These are phyloP conservation scores for Pyrenophora graminea DNA, from an alignment of 2,329 filamentous ascomycete genomes.

Conservation along the genomic window DNA sequence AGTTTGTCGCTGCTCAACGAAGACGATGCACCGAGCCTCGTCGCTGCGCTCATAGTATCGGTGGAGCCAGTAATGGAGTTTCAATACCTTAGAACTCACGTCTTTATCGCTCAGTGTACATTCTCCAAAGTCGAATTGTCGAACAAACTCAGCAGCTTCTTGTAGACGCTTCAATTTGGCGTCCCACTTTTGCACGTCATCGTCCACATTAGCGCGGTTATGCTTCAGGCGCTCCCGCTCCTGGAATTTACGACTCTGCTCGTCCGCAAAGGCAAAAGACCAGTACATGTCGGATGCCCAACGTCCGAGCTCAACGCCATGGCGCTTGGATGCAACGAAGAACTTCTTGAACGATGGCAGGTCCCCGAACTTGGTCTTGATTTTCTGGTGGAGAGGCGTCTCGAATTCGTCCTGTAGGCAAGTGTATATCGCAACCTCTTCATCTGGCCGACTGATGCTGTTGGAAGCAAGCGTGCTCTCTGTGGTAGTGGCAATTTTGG, in stretches of 20 bases:
- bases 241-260: conserved; percentile 65
- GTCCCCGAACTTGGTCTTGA: conserved; percentile 60
- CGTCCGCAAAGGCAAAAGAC: conserved; percentile 69
- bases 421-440: conserved; percentile 63
- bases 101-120: conserved; percentile 45
- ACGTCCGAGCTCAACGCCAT: conserved; percentile 70
- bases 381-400: conserved; percentile 66
- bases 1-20: conserved; percentile 78
- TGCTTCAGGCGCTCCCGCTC: conserved; percentile 55
- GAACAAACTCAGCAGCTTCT: conserved; percentile 62
- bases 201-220: conserved; percentile 31
- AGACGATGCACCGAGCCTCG: conserved; percentile 78
- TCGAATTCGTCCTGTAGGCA: conserved; percentile 57
- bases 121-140: conserved; percentile 54
- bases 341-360: conserved; percentile 58
- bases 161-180: conserved; percentile 61
- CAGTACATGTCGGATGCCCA: conserved; percentile 88
- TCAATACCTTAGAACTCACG: conserved; percentile 74
- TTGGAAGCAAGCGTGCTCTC: conserved; percentile 64
- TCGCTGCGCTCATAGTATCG: conserved; percentile 64
- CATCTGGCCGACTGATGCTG: conserved; percentile 62
- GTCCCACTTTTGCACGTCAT: conserved; percentile 52
- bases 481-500: conserved; percentile 77
- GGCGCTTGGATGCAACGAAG: conserved; percentile 63
- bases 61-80: conserved; percentile 64